These are phyloP conservation scores for Onygenales sp. DNA, from an alignment of 2,329 filamentous ascomycete species.

Conservation along the genomic window DNA sequence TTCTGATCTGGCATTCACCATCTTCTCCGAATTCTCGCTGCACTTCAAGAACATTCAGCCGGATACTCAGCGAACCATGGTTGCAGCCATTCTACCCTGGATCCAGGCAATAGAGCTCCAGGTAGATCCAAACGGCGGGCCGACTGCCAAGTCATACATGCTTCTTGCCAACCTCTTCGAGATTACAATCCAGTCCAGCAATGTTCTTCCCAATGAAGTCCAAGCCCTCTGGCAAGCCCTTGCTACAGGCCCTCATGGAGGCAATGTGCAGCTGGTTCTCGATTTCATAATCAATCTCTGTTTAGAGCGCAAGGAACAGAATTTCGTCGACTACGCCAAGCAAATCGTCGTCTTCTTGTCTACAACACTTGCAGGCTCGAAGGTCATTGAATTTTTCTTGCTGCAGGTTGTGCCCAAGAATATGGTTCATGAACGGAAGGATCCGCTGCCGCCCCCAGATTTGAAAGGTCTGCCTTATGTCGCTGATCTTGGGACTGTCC, in stretches of 20 bases:
- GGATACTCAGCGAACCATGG: slow-evolving; percentile 81
- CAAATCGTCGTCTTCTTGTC: slow-evolving; percentile 96
- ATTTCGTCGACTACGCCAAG: slow-evolving; percentile 96
- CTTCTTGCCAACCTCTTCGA: slow-evolving; percentile 89
- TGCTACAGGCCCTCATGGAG: slow-evolving; percentile 81
- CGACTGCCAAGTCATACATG: slow-evolving; percentile 87
- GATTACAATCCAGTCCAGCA: slow-evolving; percentile 88
- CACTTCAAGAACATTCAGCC: slow-evolving; percentile 84
- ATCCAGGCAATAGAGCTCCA: slow-evolving; percentile 90
- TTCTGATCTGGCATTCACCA: slow-evolving; percentile 77
- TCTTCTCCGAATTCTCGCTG: slow-evolving; percentile 90
- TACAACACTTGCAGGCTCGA: slow-evolving; percentile 72
- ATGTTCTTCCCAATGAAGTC: slow-evolving; percentile 85
- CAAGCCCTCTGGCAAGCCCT: slow-evolving; percentile 96
- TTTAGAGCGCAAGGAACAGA: slow-evolving; percentile 87
- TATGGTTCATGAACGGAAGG: slow-evolving; percentile 90
- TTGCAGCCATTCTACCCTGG: slow-evolving; percentile 92
- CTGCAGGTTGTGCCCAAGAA: slow-evolving; percentile 86
- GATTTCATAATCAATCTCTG: slow-evolving; percentile 96
- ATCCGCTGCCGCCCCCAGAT: slow-evolving; percentile 56
- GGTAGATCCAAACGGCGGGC: slow-evolving; percentile 81
- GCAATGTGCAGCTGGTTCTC: slow-evolving; percentile 87
- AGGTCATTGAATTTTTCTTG: slow-evolving; percentile 88
- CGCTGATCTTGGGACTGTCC: slow-evolving; percentile 67
- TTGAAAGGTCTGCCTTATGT: slow-evolving; percentile 72